A percentile compares a stretch with the other conserved stretches of the same genome.
phyloP scores from a whole-genome alignment of 2,329 filamentous ascomycete genomes.

The Pestalotiopsis sp. region DNA sequence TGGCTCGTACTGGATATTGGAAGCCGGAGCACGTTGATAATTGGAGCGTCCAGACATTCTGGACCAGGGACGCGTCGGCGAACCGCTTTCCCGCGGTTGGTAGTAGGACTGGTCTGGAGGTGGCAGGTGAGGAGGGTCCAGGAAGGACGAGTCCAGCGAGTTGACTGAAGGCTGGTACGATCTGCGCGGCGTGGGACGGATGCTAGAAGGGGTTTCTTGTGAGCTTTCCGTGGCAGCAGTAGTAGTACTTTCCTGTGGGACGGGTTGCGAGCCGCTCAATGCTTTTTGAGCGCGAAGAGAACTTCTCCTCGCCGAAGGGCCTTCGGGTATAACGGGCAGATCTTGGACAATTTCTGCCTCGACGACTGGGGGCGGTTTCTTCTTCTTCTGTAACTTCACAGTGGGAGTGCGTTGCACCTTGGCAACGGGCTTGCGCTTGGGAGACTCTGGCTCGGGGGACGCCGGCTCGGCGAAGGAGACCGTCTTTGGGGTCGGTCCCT shows the following conservation, averaged over 20 bases:
- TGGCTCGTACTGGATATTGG: slow-evolving; percentile 76
- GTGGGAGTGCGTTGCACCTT: slow-evolving; percentile 29
- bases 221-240: slow-evolving; percentile 35
- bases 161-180: slow-evolving; percentile 56
- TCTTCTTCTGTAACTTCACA: slow-evolving; percentile 52
- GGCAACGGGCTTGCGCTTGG: slow-evolving; percentile 23
- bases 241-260: slow-evolving; percentile 14
- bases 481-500: slow-evolving; percentile 28
- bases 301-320: slow-evolving; percentile 44
- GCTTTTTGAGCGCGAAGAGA: slow-evolving; percentile 30
- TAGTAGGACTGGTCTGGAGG: slow-evolving; percentile 68
- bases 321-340: slow-evolving; percentile 53
- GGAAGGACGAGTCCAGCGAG: slow-evolving; percentile 50
- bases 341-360: slow-evolving; percentile 35
- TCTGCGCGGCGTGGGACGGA: slow-evolving; percentile 39
- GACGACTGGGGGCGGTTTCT: slow-evolving; percentile 27
- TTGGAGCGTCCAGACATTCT: slow-evolving; percentile 52
- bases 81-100: slow-evolving; percentile 45
- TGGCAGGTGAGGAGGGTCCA: slow-evolving; percentile 60
- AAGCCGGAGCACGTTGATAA: slow-evolving; percentile 70
- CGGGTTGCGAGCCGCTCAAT: slow-evolving; percentile 18
- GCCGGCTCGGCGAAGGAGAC: slow-evolving; percentile 8
- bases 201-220: slow-evolving; percentile 44
- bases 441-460: slow-evolving; percentile 16
- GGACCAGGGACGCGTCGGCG: slow-evolving; percentile 58